Evolutionary conservation across 495 filamentous ascomycete species (phyloP), one percentile per base, ranked within the genome.

Genomic region (Aspergillus leporis): DNA sequence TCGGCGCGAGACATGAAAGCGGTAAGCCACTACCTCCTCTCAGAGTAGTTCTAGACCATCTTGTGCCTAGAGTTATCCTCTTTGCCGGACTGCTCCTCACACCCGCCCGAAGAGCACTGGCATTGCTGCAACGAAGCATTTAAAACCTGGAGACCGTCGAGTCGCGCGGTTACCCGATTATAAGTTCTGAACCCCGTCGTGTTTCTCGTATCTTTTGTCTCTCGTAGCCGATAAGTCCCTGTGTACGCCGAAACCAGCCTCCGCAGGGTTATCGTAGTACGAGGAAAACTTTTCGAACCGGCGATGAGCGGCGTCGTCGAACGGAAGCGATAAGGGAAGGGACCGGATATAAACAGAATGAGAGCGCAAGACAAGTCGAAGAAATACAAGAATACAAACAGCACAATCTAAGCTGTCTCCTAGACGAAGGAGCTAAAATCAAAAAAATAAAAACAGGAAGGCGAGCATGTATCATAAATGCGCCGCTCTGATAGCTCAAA

Each of bases 51-150:
- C 54, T 55, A 14, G 45, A 10, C 53, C 59, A 64, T 43, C 25
- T 22, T 16, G 55, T 23, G 57, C 41, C 25, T 30, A 60, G 25
- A 10, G 51, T 36, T 5, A 51, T 13, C 45, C 58, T 65, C 50
- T 58, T 38, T 31, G 61, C 61, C 56, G 53, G 49, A 16, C 50
- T 28, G 38, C 23, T 55, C 9, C 40, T 48, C n/a, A 61, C 51
- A 38, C 46, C 55, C 53, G 56, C 51, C 51, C 56, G 61, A 31
- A 69, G 48, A 41, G 63, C 56, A 51, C 51, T 46, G 32, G 52
- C 61, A 69, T 69, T 60, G 55, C 47, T 59, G 50, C 59, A 60
- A 38, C 66, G 63, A 61, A 69, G 63, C 66, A 69, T 68, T 53
- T 64, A 60, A 56, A 25, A 19, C 22, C 9, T 4, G n/a, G 16